Evolutionary conservation across 2,329 filamentous ascomycete species (phyloP), one percentile per base, ranked within the genome.

Genomic region (Apiospora aurea): DNA sequence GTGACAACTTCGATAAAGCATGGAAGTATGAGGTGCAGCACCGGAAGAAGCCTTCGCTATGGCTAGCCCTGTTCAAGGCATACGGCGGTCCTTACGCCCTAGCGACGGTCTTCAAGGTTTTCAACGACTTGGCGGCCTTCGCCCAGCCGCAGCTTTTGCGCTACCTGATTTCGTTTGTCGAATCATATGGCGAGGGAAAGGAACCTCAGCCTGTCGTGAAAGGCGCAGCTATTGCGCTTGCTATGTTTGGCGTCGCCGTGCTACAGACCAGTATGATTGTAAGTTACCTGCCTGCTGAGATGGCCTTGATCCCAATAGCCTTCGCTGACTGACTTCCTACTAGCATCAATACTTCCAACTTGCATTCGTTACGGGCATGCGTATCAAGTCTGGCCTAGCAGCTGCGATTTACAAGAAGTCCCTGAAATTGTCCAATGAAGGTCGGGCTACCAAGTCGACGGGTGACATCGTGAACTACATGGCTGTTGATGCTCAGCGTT

Each of bases 381-480:
- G 94, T 70, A 94, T 99, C 83, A 98, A 98, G 85, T 93, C 94
- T 53, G 92, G 95, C 3, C 84, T 99, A 74, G 96, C 94, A 8
- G 93, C 96, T 1, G 90, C 95, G 72, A 98, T 99, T 75, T 99
- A 99, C 82, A 89, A 92, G 72, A 99, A 99, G 84, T 93, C 95
- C 0, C 87, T 98, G 74, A 92, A 90, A 75, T 87, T 99, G 24
- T 98, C 96, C 6, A 98, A 97, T 77, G 96, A 99, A 83, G 96
- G 96, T 11, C 90, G 96, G 70, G 89, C 95, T 2, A 84, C 91
- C 64, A 98, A 98, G 84, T 94, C 94, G 0, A 99, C 96, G 0
- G 96, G 96, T 72, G 97, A 99, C 79, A 98, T 99, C 79, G 96
- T 99, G 81, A 99, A 99, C 80, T 96, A 97, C 83, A 99, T 99